Conservation (phyloP, 2,329 filamentous ascomycete species). For the Ophiostoma quercus region DNA sequence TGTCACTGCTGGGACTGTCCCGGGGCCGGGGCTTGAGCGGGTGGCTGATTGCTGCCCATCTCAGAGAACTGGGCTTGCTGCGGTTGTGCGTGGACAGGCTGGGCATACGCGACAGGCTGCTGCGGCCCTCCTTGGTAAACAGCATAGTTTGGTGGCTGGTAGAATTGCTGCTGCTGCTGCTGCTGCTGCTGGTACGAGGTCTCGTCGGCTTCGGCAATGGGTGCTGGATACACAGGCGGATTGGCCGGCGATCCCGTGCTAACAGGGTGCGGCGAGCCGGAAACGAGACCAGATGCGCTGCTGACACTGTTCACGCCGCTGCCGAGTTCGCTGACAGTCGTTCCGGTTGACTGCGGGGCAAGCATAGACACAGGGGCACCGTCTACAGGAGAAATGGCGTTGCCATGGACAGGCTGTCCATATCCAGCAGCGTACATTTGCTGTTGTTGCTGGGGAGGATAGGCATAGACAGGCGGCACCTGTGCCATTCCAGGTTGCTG, state of each 20-base stretch:
- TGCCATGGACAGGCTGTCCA: not conserved
- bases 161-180: not conserved
- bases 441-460: not conserved
- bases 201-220: not conserved
- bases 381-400: not conserved
- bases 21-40: not conserved
- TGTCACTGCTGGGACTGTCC: not conserved
- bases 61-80: not conserved
- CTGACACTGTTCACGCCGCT: not conserved
- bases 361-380: not conserved
- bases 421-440: not conserved
- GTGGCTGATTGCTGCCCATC: not conserved
- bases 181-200: not conserved
- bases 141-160: not conserved
- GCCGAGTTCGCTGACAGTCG: not conserved
- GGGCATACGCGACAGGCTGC: not conserved
- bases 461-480: not conserved
- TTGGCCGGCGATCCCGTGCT: not conserved
- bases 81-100: conserved; percentile 14
- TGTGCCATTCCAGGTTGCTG: not conserved
- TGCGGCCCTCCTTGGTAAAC: conserved; percentile 8
- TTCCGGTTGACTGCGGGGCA: not conserved
- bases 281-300: not conserved
- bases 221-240: not conserved
- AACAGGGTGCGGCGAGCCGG: not conserved